These are phyloP conservation scores for Lachnellula subtilissima DNA, from an alignment of 2,329 filamentous ascomycete species.

Conservation along the genomic window DNA sequence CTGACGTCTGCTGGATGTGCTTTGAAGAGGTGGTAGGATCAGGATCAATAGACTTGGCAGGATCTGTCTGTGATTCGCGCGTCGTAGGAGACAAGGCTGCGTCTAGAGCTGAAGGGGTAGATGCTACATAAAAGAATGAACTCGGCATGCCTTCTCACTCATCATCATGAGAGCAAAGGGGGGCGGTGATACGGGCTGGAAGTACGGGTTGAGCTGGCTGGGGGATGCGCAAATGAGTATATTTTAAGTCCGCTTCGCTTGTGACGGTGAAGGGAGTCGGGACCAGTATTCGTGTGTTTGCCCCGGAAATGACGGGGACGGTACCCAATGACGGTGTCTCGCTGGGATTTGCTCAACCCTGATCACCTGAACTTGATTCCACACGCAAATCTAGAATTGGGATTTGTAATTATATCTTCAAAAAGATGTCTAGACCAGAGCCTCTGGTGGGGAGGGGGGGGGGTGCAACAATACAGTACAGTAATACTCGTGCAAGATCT, in stretches of 20 bases:
- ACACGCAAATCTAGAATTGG: background rate
- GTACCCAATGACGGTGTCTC: too few species aligned
- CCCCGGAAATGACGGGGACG: too few species aligned
- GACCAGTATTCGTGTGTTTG: background rate
- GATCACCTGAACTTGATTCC: background rate
- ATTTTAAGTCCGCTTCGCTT: background rate
- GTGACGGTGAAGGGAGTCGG: background rate
- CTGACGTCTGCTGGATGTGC: slow-evolving; percentile 8
- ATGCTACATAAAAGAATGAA: slow-evolving; percentile 14
- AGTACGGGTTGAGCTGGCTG: background rate
- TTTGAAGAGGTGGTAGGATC: slow-evolving; percentile 19
- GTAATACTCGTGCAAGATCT: background rate
- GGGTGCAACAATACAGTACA: background rate
- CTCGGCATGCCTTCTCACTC: slow-evolving; percentile 13
- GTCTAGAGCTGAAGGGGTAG: background rate
- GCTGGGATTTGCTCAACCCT: background rate
- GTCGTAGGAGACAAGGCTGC: slow-evolving; percentile 2
- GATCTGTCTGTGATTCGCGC: slow-evolving; percentile 16
- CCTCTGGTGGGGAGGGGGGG: too few species aligned
- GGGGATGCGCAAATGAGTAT: background rate
- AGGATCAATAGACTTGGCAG: slow-evolving; percentile 20
- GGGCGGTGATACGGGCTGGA: background rate
- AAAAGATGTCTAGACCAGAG: background rate
- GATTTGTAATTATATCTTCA: background rate
- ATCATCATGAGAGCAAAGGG: background rate